Evolutionary conservation across 306 rosid genomes (phyloP).

Genomic region (Lagenaria siceraria): DNA sequence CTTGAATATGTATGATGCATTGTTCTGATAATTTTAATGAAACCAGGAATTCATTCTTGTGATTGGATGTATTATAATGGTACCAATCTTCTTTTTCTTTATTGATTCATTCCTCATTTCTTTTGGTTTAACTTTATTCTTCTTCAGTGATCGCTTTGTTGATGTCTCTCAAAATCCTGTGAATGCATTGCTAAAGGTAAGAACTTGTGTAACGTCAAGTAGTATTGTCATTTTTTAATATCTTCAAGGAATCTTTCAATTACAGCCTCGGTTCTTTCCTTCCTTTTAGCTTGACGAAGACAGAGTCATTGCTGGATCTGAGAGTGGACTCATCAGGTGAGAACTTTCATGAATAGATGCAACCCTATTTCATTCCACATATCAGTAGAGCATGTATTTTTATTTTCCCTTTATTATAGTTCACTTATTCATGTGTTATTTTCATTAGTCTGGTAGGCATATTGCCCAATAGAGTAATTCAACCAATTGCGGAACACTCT

Average conservation of each 20-base stretch:
- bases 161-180: slow-evolving; percentile 64
- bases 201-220: background rate
- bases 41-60: background rate
- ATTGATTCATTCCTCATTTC: slow-evolving; percentile 7
- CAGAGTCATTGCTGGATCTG: slow-evolving; percentile 76
- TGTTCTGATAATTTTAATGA: background rate
- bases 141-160: slow-evolving; percentile 69
- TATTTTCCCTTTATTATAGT: background rate
- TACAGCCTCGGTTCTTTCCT: background rate
- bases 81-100: background rate
- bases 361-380: slow-evolving; percentile 1
- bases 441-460: slow-evolving; percentile 57
- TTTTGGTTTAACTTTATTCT: slow-evolving; percentile 17
- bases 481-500: slow-evolving; percentile 89
- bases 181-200: slow-evolving; percentile 77
- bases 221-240: background rate
- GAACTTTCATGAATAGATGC: slow-evolving; percentile 14
- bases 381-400: slow-evolving; percentile 3
- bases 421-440: background rate
- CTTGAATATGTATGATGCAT: background rate
- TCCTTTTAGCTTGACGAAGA: slow-evolving; percentile 80
- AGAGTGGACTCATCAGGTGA: slow-evolving; percentile 91
- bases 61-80: background rate
- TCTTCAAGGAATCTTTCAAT: background rate
- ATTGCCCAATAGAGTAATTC: slow-evolving; percentile 78